phyloP scores from a whole-genome alignment of 2,329 filamentous ascomycete genomes.

The Neofusicoccum sp. region DNA sequence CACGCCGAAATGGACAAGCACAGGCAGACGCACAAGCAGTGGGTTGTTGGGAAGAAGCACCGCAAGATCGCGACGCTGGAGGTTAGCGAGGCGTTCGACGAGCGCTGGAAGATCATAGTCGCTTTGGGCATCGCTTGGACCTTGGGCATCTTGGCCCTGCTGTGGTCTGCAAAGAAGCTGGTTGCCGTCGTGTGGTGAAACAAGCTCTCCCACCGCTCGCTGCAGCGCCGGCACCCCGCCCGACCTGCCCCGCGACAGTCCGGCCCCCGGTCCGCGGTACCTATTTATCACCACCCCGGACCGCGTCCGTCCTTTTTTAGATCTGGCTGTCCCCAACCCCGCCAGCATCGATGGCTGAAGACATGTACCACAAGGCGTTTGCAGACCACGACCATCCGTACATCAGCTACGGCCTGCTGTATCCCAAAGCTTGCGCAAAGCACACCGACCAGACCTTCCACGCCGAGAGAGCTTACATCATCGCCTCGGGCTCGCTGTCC shows the following conservation, averaged over 20 bases:
- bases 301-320: background rate
- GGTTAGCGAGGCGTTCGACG: slow-evolving; percentile 64
- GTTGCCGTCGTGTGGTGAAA: slow-evolving; percentile 12
- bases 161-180: slow-evolving; percentile 22
- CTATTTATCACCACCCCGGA: slow-evolving; percentile 7
- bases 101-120: slow-evolving; percentile 58
- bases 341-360: background rate
- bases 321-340: background rate
- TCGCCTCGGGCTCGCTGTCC: slow-evolving; percentile 54
- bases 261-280: background rate
- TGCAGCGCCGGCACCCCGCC: background rate
- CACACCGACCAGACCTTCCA: slow-evolving; percentile 51
- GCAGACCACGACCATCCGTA: slow-evolving; percentile 34
- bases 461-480: slow-evolving; percentile 53
- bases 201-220: background rate
- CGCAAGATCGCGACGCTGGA: slow-evolving; percentile 64
- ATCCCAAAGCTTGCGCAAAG: slow-evolving; percentile 47
- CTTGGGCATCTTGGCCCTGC: slow-evolving; percentile 43
- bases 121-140: slow-evolving; percentile 44
- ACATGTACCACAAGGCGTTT: slow-evolving; percentile 19
- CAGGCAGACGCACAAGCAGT: slow-evolving; percentile 24
- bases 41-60: slow-evolving; percentile 47
- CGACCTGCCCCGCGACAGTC: slow-evolving; percentile 1
- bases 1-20: slow-evolving; percentile 3
- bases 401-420: slow-evolving; percentile 53